Base-by-base conservation (phyloP, 2,329 filamentous ascomycete genomes). In the Xylaria sp. region DNA sequence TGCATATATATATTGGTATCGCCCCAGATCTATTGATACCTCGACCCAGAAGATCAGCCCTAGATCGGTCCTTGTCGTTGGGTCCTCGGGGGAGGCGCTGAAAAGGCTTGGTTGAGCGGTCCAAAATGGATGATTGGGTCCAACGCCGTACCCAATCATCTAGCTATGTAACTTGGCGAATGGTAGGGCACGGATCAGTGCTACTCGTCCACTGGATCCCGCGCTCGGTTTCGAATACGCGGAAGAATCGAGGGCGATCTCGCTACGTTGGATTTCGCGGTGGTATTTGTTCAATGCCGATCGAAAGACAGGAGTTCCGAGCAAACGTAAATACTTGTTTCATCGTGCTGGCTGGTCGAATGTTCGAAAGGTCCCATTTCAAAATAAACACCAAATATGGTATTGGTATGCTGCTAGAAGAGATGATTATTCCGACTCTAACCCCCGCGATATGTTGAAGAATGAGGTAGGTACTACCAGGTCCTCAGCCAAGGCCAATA, bases 41-140 rank as follows among this genome's bases (percentile, higher is more conserved):
- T 38, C 51, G 6, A 17, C 51, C 22, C n/a, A 27, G 33, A 38
- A 54, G 17, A 10, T 39, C 33, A 55, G 33, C 51, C 33, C 33
- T 55, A 10, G 51, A 55, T 55, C 20, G n/a, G 33, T 55, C 33
- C 31, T 15, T 55, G 33, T 27, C 13, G 17, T 22, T 55, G 33
- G 33, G 7, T 31, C 17, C 7, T 51, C 15, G 49, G 27, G 27
- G 27, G 42, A 7, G 49, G 1, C 49, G 49, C 13, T 5, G 9
- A 20, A 17, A 51, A 33, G 15, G 15, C 17, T 17, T 31, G 47
- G 47, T 7, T 17, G 17, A 25, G 47, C 27, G 29, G 47, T n/a
- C 47, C 29, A 29, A 51, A 31, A 20, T 45, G n/a, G 45, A 29
- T 29, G 45, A 29, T 49, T 49, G 45, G 15, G 27, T 20, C 27